A percentile compares a stretch with the other conserved stretches of the same genome.
phyloP scores from a whole-genome alignment of 768 basidiomycete genomes.

The Amanita phalloides region DNA sequence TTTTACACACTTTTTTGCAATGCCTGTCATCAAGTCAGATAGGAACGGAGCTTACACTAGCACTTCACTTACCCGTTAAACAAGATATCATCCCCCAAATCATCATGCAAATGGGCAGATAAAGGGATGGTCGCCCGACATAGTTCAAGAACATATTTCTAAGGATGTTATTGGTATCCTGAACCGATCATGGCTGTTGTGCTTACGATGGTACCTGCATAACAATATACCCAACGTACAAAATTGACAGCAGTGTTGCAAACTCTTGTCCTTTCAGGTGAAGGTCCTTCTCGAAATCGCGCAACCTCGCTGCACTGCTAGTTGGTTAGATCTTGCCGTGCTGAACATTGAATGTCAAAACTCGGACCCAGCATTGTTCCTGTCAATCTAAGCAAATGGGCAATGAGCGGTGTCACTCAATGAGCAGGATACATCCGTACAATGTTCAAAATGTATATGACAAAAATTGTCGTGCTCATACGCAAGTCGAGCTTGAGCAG shows the following conservation, averaged over 20 bases:
- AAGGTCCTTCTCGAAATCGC: conserved; percentile 63
- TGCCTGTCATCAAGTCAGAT: conserved; percentile 15
- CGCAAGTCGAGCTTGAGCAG: conserved; percentile 45
- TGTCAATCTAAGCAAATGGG: conserved; percentile 41
- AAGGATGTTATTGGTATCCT: neutral
- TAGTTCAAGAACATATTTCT: conserved; percentile 72
- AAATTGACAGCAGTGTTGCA: conserved; percentile 53
- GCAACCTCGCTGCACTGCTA: conserved; percentile 50
- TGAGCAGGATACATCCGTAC: conserved; percentile 12
- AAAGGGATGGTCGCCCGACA: conserved; percentile 58
- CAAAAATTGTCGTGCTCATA: conserved; percentile 36
- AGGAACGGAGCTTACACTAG: neutral
- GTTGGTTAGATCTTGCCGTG: too few species aligned
- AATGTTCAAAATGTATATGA: conserved; percentile 44
- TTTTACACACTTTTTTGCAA: conserved; percentile 26
- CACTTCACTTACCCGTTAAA: conserved; percentile 31
- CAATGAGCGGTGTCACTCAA: neutral
- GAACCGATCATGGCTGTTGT: neutral
- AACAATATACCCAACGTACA: conserved; percentile 66
- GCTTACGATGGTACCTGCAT: conserved; percentile 76
- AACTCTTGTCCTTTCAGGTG: conserved; percentile 48
- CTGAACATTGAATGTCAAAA: too few species aligned
- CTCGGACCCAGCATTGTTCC: conserved; percentile 50
- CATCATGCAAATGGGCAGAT: conserved; percentile 58
- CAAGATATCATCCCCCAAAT: conserved; percentile 60